Evolutionary conservation across 345 rosid species (phyloP).

Genomic region (Boechera stricta): DNA sequence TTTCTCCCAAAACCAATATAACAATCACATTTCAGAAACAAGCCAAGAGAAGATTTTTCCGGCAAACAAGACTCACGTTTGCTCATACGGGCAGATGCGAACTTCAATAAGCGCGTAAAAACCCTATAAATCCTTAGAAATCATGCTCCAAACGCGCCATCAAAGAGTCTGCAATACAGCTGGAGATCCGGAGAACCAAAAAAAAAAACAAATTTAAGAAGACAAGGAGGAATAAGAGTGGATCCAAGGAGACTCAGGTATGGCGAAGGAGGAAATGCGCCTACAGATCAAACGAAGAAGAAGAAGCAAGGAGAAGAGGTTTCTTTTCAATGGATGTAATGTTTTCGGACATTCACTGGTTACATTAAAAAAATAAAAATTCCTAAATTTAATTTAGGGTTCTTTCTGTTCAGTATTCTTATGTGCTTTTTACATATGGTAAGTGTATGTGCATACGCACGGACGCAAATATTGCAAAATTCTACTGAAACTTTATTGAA

Average conservation of each 20-base stretch:
- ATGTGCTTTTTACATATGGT: not conserved
- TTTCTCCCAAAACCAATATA: slow-evolving; percentile 12
- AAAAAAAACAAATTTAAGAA: not conserved
- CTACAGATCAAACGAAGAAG: slow-evolving; percentile 45
- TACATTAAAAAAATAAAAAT: not conserved
- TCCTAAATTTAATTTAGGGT: slow-evolving; percentile 47
- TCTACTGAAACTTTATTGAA: not conserved
- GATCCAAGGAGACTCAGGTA: slow-evolving; percentile 39
- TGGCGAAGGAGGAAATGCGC: slow-evolving; percentile 34
- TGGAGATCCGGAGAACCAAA: slow-evolving; percentile 25
- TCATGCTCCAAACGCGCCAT: slow-evolving; percentile 30
- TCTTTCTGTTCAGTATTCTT: slow-evolving; percentile 32
- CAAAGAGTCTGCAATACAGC: slow-evolving; percentile 31
- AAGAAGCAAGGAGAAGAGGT: slow-evolving; percentile 29
- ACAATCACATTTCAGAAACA: slow-evolving; percentile 36
- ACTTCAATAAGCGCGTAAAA: slow-evolving; percentile 7
- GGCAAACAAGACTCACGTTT: slow-evolving; percentile 39
- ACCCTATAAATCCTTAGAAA: slow-evolving; percentile 13
- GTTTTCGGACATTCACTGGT: slow-evolving; percentile 42
- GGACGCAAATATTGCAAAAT: not conserved
- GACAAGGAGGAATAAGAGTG: slow-evolving; percentile 6
- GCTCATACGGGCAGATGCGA: slow-evolving; percentile 34
- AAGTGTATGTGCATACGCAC: not conserved
- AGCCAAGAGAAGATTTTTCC: slow-evolving; percentile 3
- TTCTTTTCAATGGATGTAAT: slow-evolving; percentile 42